phyloP scores from a whole-genome alignment of 2,329 filamentous ascomycete genomes.

The Exophiala mesophila region DNA sequence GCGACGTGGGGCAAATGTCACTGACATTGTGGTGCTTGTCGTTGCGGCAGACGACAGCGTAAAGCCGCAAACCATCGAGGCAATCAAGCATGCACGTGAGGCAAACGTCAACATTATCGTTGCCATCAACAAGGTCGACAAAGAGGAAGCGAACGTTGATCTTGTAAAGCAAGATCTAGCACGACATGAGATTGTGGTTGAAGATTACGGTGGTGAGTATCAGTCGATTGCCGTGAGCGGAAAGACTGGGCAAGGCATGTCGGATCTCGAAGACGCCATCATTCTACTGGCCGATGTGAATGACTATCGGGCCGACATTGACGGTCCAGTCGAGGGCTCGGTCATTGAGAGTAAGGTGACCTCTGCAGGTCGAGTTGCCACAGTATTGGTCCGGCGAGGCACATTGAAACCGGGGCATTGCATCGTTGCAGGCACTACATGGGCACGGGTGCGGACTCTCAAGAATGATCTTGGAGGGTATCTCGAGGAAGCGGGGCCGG shows the following conservation, averaged over 20 bases:
- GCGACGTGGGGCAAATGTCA: slow-evolving; percentile 89
- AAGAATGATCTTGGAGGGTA: slow-evolving; percentile 76
- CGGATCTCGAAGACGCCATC: slow-evolving; percentile 85
- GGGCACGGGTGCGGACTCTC: slow-evolving; percentile 77
- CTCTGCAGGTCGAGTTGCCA: slow-evolving; percentile 76
- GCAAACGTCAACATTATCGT: slow-evolving; percentile 94
- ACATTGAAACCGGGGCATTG: slow-evolving; percentile 76
- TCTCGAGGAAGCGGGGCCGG: slow-evolving; percentile 71
- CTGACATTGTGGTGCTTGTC: slow-evolving; percentile 92
- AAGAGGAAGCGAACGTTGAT: slow-evolving; percentile 72
- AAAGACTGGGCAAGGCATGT: slow-evolving; percentile 88
- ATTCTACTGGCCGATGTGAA: slow-evolving; percentile 81
- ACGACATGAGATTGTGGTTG: slow-evolving; percentile 78
- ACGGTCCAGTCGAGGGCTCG: slow-evolving; percentile 84
- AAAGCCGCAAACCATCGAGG: slow-evolving; percentile 94
- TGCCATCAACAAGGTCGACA: slow-evolving; percentile 96
- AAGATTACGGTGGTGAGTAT: slow-evolving; percentile 91
- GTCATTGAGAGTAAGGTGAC: slow-evolving; percentile 89
- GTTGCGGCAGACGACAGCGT: slow-evolving; percentile 96
- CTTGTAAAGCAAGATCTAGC: slow-evolving; percentile 84
- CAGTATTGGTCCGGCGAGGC: slow-evolving; percentile 80
- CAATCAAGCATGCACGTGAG: slow-evolving; percentile 83
- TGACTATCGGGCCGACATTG: slow-evolving; percentile 75
- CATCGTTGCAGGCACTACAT: slow-evolving; percentile 82
- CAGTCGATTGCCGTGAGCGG: slow-evolving; percentile 89